Percentiles rank a stretch among this genome's conserved stretches.
phyloP scores from a whole-genome alignment of 2,329 filamentous ascomycete genomes.

The Pezicula rhizophila region DNA sequence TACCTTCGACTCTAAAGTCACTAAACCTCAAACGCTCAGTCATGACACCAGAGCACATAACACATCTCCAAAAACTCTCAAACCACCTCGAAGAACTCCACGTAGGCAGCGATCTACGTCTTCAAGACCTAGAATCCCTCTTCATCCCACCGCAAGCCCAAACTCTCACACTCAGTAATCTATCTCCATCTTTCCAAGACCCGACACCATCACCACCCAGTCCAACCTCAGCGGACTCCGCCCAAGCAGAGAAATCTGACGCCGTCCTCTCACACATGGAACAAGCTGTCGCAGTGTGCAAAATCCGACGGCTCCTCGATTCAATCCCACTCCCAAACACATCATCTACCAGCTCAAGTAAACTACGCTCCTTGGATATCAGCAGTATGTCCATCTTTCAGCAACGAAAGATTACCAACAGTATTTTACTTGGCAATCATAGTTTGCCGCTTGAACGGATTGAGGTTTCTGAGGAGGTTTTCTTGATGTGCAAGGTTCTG shows the following conservation, averaged over 20 bases:
- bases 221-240: not conserved
- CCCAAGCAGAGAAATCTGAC: conserved; percentile 1
- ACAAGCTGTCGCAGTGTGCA: conserved; percentile 14
- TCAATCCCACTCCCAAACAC: conserved; percentile 5
- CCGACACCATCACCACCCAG: not conserved
- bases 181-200: not conserved
- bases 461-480: conserved; percentile 2
- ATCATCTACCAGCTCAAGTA: conserved; percentile 1
- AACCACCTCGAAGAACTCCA: conserved; percentile 7
- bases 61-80: conserved; percentile 5
- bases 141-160: conserved; percentile 1
- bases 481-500: not conserved
- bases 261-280: conserved; percentile 9
- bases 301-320: conserved; percentile 9
- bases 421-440: conserved; percentile 2
- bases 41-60: conserved; percentile 5
- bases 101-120: conserved; percentile 6
- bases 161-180: not conserved
- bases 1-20: conserved; percentile 1
- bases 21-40: conserved; percentile 4
- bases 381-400: not conserved
- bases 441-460: not conserved
- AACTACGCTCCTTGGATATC: conserved; percentile 1
- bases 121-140: conserved; percentile 14
- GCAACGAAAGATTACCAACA: conserved; percentile 4